These are phyloP conservation scores for Xylariales sp. DNA, from an alignment of 2,329 filamentous ascomycete species.

Conservation along the genomic window DNA sequence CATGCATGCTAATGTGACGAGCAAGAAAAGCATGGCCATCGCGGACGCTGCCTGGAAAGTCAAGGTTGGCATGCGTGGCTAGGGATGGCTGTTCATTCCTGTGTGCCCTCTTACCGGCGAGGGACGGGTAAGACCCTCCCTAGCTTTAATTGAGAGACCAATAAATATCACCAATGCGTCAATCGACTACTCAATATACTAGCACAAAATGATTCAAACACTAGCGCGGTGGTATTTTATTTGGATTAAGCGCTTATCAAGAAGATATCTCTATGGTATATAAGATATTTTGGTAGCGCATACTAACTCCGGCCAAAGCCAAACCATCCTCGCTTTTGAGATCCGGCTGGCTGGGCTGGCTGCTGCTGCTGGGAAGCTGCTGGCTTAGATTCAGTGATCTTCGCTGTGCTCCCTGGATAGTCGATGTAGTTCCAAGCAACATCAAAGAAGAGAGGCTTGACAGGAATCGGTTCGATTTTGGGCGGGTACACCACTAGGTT, in stretches of 20 bases:
- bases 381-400: slow-evolving; percentile 22
- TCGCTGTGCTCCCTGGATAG: slow-evolving; percentile 59
- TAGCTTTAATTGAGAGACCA: no score
- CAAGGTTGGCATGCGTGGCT: neutral
- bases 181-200: no score
- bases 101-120: no score
- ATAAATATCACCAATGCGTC: no score
- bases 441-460: slow-evolving; percentile 95
- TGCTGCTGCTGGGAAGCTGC: slow-evolving; percentile 29
- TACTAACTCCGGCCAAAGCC: slow-evolving; percentile 54
- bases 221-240: neutral
- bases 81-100: no score
- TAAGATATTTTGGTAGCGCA: neutral
- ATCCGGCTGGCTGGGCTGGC: slow-evolving; percentile 28
- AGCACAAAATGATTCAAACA: no score
- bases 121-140: no score
- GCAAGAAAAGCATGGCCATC: neutral
- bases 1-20: slow-evolving; percentile 11
- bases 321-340: slow-evolving; percentile 72
- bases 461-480: slow-evolving; percentile 73
- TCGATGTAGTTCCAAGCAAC: slow-evolving; percentile 97
- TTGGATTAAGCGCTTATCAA: no score
- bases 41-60: no score
- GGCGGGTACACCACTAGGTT: slow-evolving; percentile 88
- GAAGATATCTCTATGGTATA: no score